Base-by-base conservation (phyloP, 371 early-diverging fungal genomes). In the Mortierella sp. region DNA sequence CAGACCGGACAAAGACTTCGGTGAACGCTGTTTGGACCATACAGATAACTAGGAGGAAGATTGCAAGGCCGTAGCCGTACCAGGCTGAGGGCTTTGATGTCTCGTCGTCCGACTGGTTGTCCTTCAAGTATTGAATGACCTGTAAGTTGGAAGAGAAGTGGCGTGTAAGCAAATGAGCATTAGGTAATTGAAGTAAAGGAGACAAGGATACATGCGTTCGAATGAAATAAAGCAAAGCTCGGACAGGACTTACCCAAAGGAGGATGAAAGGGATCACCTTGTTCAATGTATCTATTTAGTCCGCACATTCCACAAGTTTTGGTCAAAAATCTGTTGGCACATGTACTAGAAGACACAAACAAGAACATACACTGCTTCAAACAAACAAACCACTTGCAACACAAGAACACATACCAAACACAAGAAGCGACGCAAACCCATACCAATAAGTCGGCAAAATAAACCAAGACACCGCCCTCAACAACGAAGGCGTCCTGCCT, bases 51-150 rank as follows among this genome's bases (percentile, higher is more conserved):
- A 88, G 70, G 0, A 88, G 74, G 1, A 70, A 21, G 9, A 82
- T 37, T 16, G 75, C 73, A 1, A 83, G 80, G 14, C 73, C 71
- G 19, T 82, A 88, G 8, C 89, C 89, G 11, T 79, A 51, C 53
- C 87, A 78, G n/a, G 55, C 67, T 24, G 86, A 61, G 14, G 82
- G 84, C n/a, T 73, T 69, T 6, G 75, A 26, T 28, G 67, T 11
- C 24, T 61, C 69, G 2, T 74, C 50, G 2, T 74, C 50, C 26
- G 34, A 28, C 19, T 80, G 85, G 16, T 76, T 67, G 40, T 57
- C 71, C 37, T 77, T 70, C 61, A 84, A 43, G 57, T 50, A 84
- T 13, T 59, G 73, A 37, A 84, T 84, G 59, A 81, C 73, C 85
- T 80, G 64, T 26, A 44, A 5, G 24, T 51, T 67, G 0, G 44